Base-by-base conservation (phyloP, 2,329 filamentous ascomycete genomes). In the Cytospora chrysosperma region DNA sequence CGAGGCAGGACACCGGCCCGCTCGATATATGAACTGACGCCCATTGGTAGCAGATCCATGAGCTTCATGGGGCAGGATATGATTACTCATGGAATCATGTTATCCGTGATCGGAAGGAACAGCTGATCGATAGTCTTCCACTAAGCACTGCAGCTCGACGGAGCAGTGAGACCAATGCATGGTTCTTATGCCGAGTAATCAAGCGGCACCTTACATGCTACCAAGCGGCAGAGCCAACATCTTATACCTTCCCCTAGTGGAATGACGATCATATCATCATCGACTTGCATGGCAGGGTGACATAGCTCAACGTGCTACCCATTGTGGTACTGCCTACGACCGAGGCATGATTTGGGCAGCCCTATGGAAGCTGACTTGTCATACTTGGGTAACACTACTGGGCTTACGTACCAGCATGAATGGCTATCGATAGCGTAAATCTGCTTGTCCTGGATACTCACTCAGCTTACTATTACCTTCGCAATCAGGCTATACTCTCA, bases 1-100 rank as follows among this genome's bases (percentile, higher is more conserved):
- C 10, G 43, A 49, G 9, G 50, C 27, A 49, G 5, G 49, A 64
- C 17, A 15, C 9, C 47, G 62, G 62, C 58, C 57, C 62, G 57
- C 21, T 56, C 13, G 47, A 56, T 24, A 37, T 59, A 28, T 26
- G 57, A 50, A 28, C 58, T 61, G 57, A 40, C 57, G 26, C 54
- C 24, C 61, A 51, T 21, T 52, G 57, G 26, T 21, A 34, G 49
- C 47, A 54, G 34, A 47, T 60, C n/a, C 60, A 50, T 37, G 53
- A 19, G n/a, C 17, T 6, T 17, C 28, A 13, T 5, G n/a, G 24
- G 59, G 34, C 28, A 10, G 15, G 21, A 55, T 9, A 32, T 50
- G 59, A 50, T 55, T 27, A 55, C 51, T 61, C 59, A 61, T 24
- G 55, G 19, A 28, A 55, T 27, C 47, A 27, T 19, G n/a, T 55